Evolutionary conservation across 2,329 filamentous ascomycete genomes (phyloP), one percentile per base, ranked within the genome.

Genomic region (Claviceps lovelessii): DNA sequence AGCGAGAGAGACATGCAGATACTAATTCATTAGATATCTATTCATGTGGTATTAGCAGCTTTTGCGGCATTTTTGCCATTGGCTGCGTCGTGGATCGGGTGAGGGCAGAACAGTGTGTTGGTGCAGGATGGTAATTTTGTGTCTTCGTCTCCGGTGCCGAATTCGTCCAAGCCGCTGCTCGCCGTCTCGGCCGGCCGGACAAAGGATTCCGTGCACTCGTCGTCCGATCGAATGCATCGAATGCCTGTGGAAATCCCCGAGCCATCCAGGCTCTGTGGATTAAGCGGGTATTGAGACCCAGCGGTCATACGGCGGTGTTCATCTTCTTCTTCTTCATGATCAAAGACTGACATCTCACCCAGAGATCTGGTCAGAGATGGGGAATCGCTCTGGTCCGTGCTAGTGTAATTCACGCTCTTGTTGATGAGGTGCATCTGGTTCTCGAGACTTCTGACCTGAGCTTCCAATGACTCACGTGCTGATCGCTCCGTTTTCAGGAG

Each of bases 51-150:
- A 39, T 64, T 61, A 17, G 61, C 61, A 37, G 51, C 53, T 59
- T 55, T 49, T 62, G 64, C 10, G 61, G 58, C 50, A 59, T 55
- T 9, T 46, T 46, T 37, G 68, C 35, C 45, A 60, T 59, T 17
- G 59, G 50, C 51, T 54, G 62, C 13, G 57, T 70, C 60, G 78
- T 68, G 1, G 1, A 80, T 83, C 60, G 84, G 65, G 62, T 81
- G 79, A 57, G 79, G 80, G 11, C 85, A 71, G 33, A 79, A 86
- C 62, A 88, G 73, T 47, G 81, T 84, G 59, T 79, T 78, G 28
- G 79, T 80, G 1, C 82, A 80, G 63, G 72, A 79, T 58, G 77
- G 76, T 52, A 69, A 67, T 49, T 65, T 68, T 23, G 67, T 61
- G 10, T 68, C 61, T 17, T 69, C 66, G 51, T 70, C 68, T 23